Evolutionary conservation across 2,329 filamentous ascomycete genomes (phyloP).

Genomic region (Microsporum canis): DNA sequence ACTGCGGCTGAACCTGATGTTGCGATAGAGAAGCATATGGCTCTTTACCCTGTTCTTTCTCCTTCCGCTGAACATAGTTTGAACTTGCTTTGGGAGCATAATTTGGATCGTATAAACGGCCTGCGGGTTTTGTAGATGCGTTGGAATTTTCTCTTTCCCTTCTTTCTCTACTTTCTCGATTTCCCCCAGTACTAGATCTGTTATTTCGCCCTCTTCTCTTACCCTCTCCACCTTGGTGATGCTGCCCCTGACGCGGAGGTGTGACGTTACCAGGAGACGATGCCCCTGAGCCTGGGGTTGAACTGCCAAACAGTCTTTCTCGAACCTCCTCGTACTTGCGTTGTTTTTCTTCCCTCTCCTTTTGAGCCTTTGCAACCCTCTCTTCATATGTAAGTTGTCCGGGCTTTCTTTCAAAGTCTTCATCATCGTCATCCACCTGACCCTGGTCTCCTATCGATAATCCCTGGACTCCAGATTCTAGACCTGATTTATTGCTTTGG

Average conservation of each 20-base stretch:
- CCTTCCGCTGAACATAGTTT: slow-evolving; percentile 35
- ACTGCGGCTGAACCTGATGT: slow-evolving; percentile 7
- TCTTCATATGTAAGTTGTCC: slow-evolving; percentile 62
- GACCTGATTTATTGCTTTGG: slow-evolving; percentile 36
- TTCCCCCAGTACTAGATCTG: slow-evolving; percentile 18
- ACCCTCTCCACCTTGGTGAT: slow-evolving; percentile 21
- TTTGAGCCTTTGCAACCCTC: slow-evolving; percentile 63
- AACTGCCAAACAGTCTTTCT: slow-evolving; percentile 71
- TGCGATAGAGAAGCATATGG: background rate
- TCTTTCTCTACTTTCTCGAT: slow-evolving; percentile 23
- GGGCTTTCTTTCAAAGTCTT: slow-evolving; percentile 17
- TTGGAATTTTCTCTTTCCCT: slow-evolving; percentile 33
- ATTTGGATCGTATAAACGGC: slow-evolving; percentile 61
- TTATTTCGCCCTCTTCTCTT: slow-evolving; percentile 38
- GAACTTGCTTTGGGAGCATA: slow-evolving; percentile 55
- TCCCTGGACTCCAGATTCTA: slow-evolving; percentile 12
- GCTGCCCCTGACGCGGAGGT: slow-evolving; percentile 40
- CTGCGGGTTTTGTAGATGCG: slow-evolving; percentile 38
- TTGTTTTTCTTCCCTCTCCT: slow-evolving; percentile 79
- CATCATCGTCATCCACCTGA: background rate
- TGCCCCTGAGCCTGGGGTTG: slow-evolving; percentile 28
- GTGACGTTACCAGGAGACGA: slow-evolving; percentile 53
- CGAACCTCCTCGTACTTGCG: slow-evolving; percentile 79
- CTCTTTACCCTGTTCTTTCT: slow-evolving; percentile 18
- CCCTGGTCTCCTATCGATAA: slow-evolving; percentile 17